phyloP scores from a whole-genome alignment of 2,329 filamentous ascomycete genomes.

The Emmonsia crescens region DNA sequence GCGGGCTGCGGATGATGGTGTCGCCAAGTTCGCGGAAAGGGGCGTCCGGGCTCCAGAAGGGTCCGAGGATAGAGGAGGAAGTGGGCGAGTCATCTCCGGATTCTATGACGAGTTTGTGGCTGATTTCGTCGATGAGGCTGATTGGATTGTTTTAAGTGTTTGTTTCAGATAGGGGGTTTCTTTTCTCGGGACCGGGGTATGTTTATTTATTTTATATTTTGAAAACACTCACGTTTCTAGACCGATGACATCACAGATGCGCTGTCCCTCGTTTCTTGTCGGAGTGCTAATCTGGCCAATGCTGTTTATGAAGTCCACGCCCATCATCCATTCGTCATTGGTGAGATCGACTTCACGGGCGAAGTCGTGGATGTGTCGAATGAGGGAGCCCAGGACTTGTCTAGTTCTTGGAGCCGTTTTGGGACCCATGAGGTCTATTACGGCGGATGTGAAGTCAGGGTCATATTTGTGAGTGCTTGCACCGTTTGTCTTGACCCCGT shows the following conservation, averaged over 20 bases:
- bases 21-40: slow-evolving; percentile 59
- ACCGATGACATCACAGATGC: slow-evolving; percentile 62
- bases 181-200: background rate
- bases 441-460: slow-evolving; percentile 59
- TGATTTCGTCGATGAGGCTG: slow-evolving; percentile 66
- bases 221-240: slow-evolving; percentile 46
- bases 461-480: slow-evolving; percentile 34
- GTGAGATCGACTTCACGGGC: slow-evolving; percentile 66
- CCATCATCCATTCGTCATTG: slow-evolving; percentile 64
- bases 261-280: slow-evolving; percentile 61
- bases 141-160: slow-evolving; percentile 23
- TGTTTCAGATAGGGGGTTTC: slow-evolving; percentile 27
- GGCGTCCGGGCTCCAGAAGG: slow-evolving; percentile 66
- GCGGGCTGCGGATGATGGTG: slow-evolving; percentile 54
- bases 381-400: slow-evolving; percentile 52
- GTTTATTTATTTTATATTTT: background rate
- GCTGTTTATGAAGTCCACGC: slow-evolving; percentile 64
- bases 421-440: slow-evolving; percentile 62
- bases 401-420: slow-evolving; percentile 55
- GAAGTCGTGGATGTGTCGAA: slow-evolving; percentile 68
- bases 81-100: slow-evolving; percentile 51
- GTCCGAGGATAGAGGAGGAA: slow-evolving; percentile 65
- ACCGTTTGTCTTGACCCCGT: background rate
- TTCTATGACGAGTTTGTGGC: slow-evolving; percentile 54
- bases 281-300: slow-evolving; percentile 53